These are phyloP conservation scores for Bonia amplexicaulis DNA, from an alignment of 176 grass and related monocot species.

Conservation along the genomic window DNA sequence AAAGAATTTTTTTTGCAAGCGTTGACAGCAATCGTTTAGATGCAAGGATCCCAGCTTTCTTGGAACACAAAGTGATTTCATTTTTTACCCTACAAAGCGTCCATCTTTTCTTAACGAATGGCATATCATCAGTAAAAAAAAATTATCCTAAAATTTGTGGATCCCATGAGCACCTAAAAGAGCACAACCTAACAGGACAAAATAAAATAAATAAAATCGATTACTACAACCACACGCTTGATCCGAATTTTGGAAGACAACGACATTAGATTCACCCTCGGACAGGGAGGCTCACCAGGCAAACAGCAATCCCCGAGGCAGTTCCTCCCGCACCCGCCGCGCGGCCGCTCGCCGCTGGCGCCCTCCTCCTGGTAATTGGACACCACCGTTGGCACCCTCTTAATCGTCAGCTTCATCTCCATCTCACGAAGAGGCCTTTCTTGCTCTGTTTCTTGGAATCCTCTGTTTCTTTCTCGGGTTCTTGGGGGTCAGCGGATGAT, in stretches of 20 bases:
- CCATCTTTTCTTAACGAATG: not conserved
- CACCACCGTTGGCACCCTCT: slow-evolving; percentile 83
- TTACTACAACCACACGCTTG: not conserved
- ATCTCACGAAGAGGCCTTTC: not conserved
- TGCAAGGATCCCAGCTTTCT: slow-evolving; percentile 5
- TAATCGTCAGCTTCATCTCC: slow-evolving; percentile 90
- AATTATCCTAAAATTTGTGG: not conserved
- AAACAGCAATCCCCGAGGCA: slow-evolving; percentile 96
- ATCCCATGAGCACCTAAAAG: not conserved
- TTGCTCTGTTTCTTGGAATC: not conserved
- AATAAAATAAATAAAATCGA: not conserved
- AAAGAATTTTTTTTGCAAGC: not conserved
- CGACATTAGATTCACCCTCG: not conserved
- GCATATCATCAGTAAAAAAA: not conserved
- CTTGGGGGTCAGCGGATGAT: not conserved
- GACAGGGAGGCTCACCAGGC: slow-evolving; percentile 43
- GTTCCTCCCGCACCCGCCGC: slow-evolving; percentile 61
- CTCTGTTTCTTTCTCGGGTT: slow-evolving; percentile 7
- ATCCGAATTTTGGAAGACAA: not conserved
- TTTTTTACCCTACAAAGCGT: not conserved
- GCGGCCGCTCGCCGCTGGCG: slow-evolving; percentile 10
- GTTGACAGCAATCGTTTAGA: not conserved
- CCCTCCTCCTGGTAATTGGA: slow-evolving; percentile 93
- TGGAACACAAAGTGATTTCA: not conserved
- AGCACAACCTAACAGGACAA: not conserved